phyloP scores from a whole-genome alignment of 805 yeast species.

The Clavispora fructus region DNA sequence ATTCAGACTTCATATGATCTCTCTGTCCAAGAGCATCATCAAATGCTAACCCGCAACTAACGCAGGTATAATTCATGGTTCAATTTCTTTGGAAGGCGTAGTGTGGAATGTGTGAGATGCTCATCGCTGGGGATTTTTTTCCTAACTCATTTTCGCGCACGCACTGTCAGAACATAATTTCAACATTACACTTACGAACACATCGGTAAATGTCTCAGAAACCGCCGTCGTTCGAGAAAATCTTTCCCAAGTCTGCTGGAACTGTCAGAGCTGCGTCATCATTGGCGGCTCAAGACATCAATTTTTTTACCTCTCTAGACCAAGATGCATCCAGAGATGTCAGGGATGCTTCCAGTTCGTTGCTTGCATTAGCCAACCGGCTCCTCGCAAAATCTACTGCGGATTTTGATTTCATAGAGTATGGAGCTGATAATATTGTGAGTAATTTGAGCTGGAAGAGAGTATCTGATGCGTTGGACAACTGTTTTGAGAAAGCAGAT shows the following conservation, averaged over 20 bases:
- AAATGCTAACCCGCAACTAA: conserved; percentile 37
- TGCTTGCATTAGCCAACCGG: conserved; percentile 44
- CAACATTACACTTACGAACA: not conserved
- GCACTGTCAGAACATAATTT: not conserved
- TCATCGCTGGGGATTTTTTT: conserved; percentile 2
- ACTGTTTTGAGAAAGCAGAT: conserved; percentile 72
- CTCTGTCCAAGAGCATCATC: conserved; percentile 35
- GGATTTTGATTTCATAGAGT: conserved; percentile 20
- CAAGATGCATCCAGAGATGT: conserved; percentile 35
- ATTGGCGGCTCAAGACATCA: conserved; percentile 75
- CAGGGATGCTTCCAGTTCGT: conserved; percentile 33
- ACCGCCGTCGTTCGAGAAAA: conserved; percentile 3
- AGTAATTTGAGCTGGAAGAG: conserved; percentile 51
- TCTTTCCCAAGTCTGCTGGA: conserved; percentile 46
- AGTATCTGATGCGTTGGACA: conserved; percentile 60
- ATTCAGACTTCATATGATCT: conserved; percentile 89
- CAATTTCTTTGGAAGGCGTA: not conserved
- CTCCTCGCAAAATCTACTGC: conserved; percentile 32
- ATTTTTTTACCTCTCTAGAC: conserved; percentile 65
- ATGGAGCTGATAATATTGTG: conserved; percentile 41
- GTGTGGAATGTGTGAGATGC: conserved; percentile 3
- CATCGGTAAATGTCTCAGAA: not conserved
- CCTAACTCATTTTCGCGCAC: conserved; percentile 1
- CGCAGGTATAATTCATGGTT: conserved; percentile 22
- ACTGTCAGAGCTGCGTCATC: conserved; percentile 64